Evolutionary conservation across 345 rosid species (phyloP).

Genomic region (Erucastrum elatum): DNA sequence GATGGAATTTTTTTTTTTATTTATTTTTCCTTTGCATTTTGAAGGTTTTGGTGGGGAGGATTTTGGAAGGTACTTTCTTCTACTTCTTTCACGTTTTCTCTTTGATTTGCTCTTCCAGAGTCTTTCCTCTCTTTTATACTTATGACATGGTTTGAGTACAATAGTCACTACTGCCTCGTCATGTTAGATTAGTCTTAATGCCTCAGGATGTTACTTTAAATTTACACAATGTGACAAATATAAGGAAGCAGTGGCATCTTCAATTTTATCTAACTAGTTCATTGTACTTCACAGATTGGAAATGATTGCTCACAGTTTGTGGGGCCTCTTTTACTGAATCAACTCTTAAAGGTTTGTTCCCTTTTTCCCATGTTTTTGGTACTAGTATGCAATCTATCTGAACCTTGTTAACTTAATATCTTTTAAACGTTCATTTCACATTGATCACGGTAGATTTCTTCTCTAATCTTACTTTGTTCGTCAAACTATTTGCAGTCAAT

Average conservation of each 20-base stretch:
- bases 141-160: slow-evolving; percentile 13
- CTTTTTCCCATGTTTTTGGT: background rate
- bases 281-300: slow-evolving; percentile 34
- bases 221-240: slow-evolving; percentile 3
- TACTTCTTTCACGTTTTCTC: slow-evolving; percentile 3
- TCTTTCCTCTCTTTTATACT: slow-evolving; percentile 2
- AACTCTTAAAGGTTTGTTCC: slow-evolving; percentile 73
- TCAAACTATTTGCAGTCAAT: slow-evolving; percentile 70
- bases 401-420: background rate
- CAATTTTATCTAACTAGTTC: background rate
- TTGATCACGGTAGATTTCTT: slow-evolving; percentile 9
- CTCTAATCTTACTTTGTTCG: slow-evolving; percentile 20
- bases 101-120: background rate
- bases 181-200: slow-evolving; percentile 3
- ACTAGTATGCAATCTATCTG: slow-evolving; percentile 4
- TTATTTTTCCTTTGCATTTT: slow-evolving; percentile 17
- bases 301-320: slow-evolving; percentile 94
- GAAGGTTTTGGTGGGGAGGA: slow-evolving; percentile 99
- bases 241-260: slow-evolving; percentile 10
- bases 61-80: slow-evolving; percentile 82
- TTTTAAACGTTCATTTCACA: background rate
- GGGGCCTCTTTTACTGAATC: slow-evolving; percentile 86
- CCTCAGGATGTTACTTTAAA: slow-evolving; percentile 5
- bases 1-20: slow-evolving; percentile 5
- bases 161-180: background rate